Percentiles rank a stretch among this genome's conserved stretches.
Conservation (phyloP, 2,329 filamentous ascomycete genomes). For the Saccharata proteae region DNA sequence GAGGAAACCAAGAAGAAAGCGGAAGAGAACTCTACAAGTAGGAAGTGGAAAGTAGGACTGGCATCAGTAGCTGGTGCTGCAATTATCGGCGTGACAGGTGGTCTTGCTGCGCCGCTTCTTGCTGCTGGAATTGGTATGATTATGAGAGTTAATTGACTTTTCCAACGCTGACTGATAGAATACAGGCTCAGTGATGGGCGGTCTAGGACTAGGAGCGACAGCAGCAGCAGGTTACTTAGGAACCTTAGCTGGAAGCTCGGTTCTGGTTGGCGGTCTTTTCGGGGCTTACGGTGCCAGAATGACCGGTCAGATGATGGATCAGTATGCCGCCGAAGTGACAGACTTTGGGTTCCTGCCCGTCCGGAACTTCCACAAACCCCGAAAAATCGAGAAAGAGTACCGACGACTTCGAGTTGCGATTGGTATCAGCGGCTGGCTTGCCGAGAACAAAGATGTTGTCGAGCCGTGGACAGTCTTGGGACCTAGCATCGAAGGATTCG, state of each 20-base stretch:
- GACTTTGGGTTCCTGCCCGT: slow-evolving; percentile 66
- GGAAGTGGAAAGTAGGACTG: slow-evolving; percentile 75
- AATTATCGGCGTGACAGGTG: slow-evolving; percentile 68
- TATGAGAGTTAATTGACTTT: slow-evolving; percentile 21
- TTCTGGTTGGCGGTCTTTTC: slow-evolving; percentile 74
- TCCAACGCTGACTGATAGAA: background rate
- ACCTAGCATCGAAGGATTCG: slow-evolving; percentile 63
- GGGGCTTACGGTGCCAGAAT: slow-evolving; percentile 83
- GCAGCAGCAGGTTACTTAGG: slow-evolving; percentile 71
- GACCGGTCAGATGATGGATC: slow-evolving; percentile 74
- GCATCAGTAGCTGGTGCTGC: slow-evolving; percentile 81
- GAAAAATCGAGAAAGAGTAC: slow-evolving; percentile 37
- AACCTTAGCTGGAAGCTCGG: slow-evolving; percentile 63
- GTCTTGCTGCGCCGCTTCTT: slow-evolving; percentile 64
- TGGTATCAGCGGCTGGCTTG: slow-evolving; percentile 72
- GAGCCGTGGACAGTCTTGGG: slow-evolving; percentile 66
- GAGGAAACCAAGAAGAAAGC: slow-evolving; percentile 62
- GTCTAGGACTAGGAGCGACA: slow-evolving; percentile 60
- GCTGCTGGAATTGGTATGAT: slow-evolving; percentile 51
- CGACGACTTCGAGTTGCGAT: slow-evolving; percentile 62
- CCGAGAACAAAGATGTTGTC: slow-evolving; percentile 55
- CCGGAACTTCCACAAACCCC: slow-evolving; percentile 11
- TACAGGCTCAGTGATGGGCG: slow-evolving; percentile 60
- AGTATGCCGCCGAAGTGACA: slow-evolving; percentile 74
- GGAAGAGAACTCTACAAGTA: slow-evolving; percentile 52